Evolutionary conservation across 768 basidiomycete species (phyloP), one percentile per base, ranked within the genome.

Genomic region (Trametes meyenii): DNA sequence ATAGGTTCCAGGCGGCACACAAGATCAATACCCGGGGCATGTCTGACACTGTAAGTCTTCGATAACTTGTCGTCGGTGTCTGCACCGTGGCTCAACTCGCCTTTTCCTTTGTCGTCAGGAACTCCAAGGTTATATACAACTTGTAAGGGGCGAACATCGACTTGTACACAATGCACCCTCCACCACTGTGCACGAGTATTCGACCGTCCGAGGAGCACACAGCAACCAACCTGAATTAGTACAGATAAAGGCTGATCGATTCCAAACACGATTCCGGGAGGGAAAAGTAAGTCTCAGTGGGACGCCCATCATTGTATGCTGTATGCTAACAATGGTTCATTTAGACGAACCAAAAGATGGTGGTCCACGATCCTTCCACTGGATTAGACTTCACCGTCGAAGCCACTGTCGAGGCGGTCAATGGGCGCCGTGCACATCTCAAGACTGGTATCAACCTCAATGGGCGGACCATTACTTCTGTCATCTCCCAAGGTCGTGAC

Each of bases 401-500:
- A 54, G 76, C 69, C 10, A 49, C 50, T 0, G 48, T 75, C 36
- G 26, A 54, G 0, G n/a, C 36, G 11, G 53, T 70, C n/a, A 7
- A 1, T 0, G 65, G 74, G 33, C 60, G 62, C 3, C 23, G n/a
- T 49, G 72, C 74, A 33, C 35, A 21, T 13, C 39, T 81, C 2
- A 57, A 63, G 17, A 62, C 70, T 26, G 26, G 44, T 14, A 70
- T 64, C 62, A 42, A 66, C 55, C 58, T 78, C 52, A 56, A 71
- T 72, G 67, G 77, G 60, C 71, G 74, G 70, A 40, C 0, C 1
- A 72, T 74, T 33, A 55, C 67, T 0, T 70, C 70, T 7, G 75
- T 90, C 23, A 79, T 73, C 23, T 78, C 86, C 10, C 76, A 78
- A 63, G 88, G 87, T 0, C 79, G 77, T 36, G 86, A 82, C 42